Conservation (phyloP, 1,139 yeast genomes). For the Oligophagozyma castellii region DNA sequence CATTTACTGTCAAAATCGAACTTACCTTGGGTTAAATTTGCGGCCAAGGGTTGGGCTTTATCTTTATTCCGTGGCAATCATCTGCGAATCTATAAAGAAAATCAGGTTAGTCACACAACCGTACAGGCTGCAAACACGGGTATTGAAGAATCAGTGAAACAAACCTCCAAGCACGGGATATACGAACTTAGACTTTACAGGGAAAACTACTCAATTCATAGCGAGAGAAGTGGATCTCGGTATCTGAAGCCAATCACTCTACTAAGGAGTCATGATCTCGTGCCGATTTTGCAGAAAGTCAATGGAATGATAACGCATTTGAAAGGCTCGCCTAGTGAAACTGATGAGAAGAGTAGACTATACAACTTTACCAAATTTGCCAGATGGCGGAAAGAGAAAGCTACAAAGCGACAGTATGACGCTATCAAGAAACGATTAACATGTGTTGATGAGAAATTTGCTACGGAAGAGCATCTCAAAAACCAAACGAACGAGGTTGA, state of each 20-base stretch:
- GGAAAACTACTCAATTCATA: slow-evolving; percentile 8
- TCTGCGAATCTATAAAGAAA: slow-evolving; percentile 15
- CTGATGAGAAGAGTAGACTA: slow-evolving; percentile 5
- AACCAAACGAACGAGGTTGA: slow-evolving; percentile 13
- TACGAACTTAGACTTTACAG: slow-evolving; percentile 13
- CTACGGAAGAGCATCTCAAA: slow-evolving; percentile 2
- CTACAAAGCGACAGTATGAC: slow-evolving; percentile 21
- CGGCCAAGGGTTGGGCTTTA: slow-evolving; percentile 19
- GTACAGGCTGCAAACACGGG: slow-evolving; percentile 1
- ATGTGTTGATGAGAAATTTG: slow-evolving; percentile 10
- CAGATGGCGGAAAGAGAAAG: slow-evolving; percentile 22
- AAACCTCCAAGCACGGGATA: slow-evolving; percentile 3
- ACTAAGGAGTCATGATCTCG: slow-evolving; percentile 9
- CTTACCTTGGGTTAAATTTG: slow-evolving; percentile 21
- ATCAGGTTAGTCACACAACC: no score
- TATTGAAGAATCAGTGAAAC: background rate
- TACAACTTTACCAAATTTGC: slow-evolving; percentile 18
- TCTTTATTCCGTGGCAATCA: slow-evolving; percentile 13
- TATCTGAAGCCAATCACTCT: slow-evolving; percentile 11
- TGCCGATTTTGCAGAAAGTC: slow-evolving; percentile 13
- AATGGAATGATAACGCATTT: slow-evolving; percentile 8
- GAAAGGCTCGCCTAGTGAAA: slow-evolving; percentile 4
- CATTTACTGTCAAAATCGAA: slow-evolving; percentile 12
- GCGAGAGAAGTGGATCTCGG: slow-evolving; percentile 6
- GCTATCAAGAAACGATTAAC: slow-evolving; percentile 10